Evolutionary conservation across 441 rosid species (phyloP).

Genomic region (Geranium incanum): DNA sequence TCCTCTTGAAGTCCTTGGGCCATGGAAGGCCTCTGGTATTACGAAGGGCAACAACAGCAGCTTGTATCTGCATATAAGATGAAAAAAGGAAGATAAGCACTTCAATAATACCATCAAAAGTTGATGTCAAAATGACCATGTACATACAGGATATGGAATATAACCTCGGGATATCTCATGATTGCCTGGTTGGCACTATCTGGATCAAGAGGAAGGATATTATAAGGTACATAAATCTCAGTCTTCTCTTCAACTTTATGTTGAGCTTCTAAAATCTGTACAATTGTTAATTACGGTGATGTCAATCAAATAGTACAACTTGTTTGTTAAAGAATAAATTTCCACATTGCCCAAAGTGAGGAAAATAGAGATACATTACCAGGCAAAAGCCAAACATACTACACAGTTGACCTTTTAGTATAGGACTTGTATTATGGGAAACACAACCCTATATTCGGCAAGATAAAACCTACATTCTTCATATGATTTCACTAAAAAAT

Average conservation of each 20-base stretch:
- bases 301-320: neutral
- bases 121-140: neutral
- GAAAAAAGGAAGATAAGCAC: neutral
- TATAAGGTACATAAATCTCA: conserved; percentile 76
- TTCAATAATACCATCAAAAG: neutral
- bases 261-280: conserved; percentile 90
- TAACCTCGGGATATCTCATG: conserved; percentile 92
- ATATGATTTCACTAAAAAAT: too few species aligned
- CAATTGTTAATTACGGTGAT: conserved; percentile 19
- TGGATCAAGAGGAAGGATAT: conserved; percentile 96
- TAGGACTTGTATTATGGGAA: too few species aligned
- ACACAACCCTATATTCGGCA: too few species aligned
- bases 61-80: conserved; percentile 55
- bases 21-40: conserved; percentile 98
- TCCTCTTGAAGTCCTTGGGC: conserved; percentile 76
- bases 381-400: too few species aligned
- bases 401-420: too few species aligned
- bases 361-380: too few species aligned
- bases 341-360: too few species aligned
- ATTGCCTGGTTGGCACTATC: conserved; percentile 95
- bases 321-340: too few species aligned
- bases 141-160: conserved; percentile 15
- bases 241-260: conserved; percentile 88
- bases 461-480: too few species aligned
- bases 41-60: conserved; percentile 86